Evolutionary conservation across 257 asterid species (phyloP), one percentile per base, ranked within the genome.

Genomic region (Schizonepeta tenuifolia): DNA sequence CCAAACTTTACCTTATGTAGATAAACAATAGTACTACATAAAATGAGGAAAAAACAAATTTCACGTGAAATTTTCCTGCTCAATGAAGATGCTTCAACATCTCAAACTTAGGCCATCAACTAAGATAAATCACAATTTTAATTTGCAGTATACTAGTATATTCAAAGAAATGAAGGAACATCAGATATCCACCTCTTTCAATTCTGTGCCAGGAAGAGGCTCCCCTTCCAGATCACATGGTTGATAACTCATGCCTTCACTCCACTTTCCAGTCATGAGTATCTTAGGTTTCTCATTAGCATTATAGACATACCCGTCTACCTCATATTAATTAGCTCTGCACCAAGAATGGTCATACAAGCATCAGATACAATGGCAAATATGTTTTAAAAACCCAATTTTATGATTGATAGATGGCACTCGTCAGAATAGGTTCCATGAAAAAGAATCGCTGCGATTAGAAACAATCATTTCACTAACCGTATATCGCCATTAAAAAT

Each of bases 221-320:
- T 95, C 99, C 62, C 99, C 99, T 74, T 95, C 98, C 72, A 65
- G 53, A 82, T 95, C 99, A 83, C 99, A 95, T 13, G 90, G 98
- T 80, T 95, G 99, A 82, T 86, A 95, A 75, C 91, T 88, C 89
- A 95, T 75, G 69, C 77, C 86, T 79, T 92, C 95, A 12, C 85
- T 95, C 97, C 99, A 95, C 78, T 90, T 95, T 68, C 98, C 99
- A 12, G 99, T 95, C 93, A 95, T 92, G 89, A 95, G 83, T 68
- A 92, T 88, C 83, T 92, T 92, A 43, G 99, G 99, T 80, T 95
- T 98, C 82, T 95, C 99, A 13, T 82, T 75, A 40, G 93, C 87
- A 80, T 92, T 88, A 73, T 95, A 95, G 22, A 95, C 96, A 78
- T 95, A 95, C 64, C 99, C 99, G 84, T 95, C 99, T 38, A 95